Evolutionary conservation across 805 yeast species (phyloP), one percentile per base, ranked within the genome.

Genomic region (Saturnispora serradocipensis): DNA sequence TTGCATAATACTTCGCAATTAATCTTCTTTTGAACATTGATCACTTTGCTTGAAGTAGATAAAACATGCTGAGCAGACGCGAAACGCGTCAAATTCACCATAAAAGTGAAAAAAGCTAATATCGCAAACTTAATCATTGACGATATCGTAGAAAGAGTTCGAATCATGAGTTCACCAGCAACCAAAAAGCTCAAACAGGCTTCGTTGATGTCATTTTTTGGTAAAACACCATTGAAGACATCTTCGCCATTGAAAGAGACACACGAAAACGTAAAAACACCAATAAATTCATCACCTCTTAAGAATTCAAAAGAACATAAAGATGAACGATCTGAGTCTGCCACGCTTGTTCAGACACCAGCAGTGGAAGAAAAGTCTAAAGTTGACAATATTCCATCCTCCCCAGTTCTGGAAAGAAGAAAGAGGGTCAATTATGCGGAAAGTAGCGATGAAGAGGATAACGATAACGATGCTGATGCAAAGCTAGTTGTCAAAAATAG

Each of bases 161-260:
- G 16, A 38, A 38, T 10, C 18, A 50, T 50, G 53, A 50, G 53
- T 46, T 50, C 53, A 3, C 53, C 53, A 9, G 45, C 49, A 7
- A 16, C 49, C 2, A 56, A 53, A 44, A 54, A 54, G 34, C 34
- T 61, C 55, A 63, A 64, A 51, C 70, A 67, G 53, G 40, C 66
- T 6, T 61, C 66, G 5, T 54, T 67, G 48, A 55, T 67, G 52
- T 64, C 71, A 3, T 67, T 67, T 48, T 67, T 67, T 45, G 24
- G 57, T 34, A 43, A 45, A 13, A 49, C 39, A 27, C 43, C 53
- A 20, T 28, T 20, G 22, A 43, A 25, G 20, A 10, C 44, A 13
- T 18, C 20, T 10, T 42, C 50, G 5, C 42, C 50, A 20, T n/a
- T 28, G 10, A 39, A 39, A n/a, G 49, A 45, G 20, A 7, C 28